These are phyloP conservation scores for Cucurbita maxima DNA, from an alignment of 306 rosid genomes.

Conservation along the genomic window DNA sequence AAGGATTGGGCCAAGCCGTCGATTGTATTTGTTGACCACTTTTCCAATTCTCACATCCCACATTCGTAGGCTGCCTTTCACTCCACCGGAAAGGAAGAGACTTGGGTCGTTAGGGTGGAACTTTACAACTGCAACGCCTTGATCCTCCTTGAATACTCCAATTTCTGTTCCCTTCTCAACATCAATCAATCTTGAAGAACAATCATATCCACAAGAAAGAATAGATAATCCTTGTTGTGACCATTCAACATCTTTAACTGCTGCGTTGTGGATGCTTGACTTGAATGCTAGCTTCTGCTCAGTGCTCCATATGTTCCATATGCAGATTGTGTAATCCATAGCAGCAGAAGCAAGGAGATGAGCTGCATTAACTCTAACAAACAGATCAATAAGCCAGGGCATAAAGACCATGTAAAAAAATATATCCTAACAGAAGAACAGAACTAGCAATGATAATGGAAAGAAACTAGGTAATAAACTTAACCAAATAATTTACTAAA, in stretches of 20 bases:
- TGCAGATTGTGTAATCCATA: constrained; percentile 62
- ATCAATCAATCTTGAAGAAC: constrained; percentile 61
- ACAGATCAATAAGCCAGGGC: constrained; percentile 23
- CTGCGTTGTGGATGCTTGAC: constrained; percentile 48
- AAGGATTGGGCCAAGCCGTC: constrained; percentile 62
- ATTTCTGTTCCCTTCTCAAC: constrained; percentile 68
- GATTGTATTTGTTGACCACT: constrained; percentile 38
- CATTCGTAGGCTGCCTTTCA: constrained; percentile 53
- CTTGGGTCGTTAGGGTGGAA: constrained; percentile 53
- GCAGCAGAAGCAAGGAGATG: constrained; percentile 97
- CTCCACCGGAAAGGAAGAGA: constrained; percentile 69
- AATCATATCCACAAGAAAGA: constrained; percentile 85
- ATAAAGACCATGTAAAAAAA: neutral
- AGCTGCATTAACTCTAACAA: constrained; percentile 67
- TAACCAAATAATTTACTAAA: constrained; percentile 1
- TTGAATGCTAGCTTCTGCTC: constrained; percentile 51
- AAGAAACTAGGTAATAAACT: neutral
- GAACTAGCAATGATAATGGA: neutral
- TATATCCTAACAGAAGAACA: neutral
- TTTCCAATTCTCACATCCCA: constrained; percentile 73
- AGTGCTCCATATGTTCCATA: constrained; percentile 84
- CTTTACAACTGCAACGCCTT: constrained; percentile 55
- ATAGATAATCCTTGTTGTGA: constrained; percentile 43
- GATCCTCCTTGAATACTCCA: constrained; percentile 53
- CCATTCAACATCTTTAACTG: constrained; percentile 79